A percentile compares a stretch with the other conserved stretches of the same genome.
Evolutionary conservation across 257 asterid species (phyloP).

Genomic region (Phtheirospermum japonicum): DNA sequence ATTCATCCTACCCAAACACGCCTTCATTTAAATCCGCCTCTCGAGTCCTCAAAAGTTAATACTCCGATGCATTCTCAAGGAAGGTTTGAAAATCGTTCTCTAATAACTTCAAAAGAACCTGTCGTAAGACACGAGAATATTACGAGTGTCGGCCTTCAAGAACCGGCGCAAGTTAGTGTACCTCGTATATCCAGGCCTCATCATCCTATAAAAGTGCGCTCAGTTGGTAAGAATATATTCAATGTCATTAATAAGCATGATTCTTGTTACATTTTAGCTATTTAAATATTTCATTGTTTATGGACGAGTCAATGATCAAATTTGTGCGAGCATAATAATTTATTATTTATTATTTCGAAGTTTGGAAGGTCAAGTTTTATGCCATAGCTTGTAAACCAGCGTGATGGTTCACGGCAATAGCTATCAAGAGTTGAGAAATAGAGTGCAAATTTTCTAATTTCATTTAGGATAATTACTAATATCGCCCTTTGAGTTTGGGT

Average conservation of each 20-base stretch:
- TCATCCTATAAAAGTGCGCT: not conserved
- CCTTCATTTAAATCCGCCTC: constrained; percentile 14
- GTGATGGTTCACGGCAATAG: not conserved
- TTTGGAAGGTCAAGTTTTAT: not conserved
- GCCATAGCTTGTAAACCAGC: not conserved
- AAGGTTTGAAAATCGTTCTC: not conserved
- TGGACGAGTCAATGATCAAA: not conserved
- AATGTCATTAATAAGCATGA: not conserved
- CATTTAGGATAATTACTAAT: not conserved
- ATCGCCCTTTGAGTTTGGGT: not conserved
- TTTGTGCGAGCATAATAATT: no score
- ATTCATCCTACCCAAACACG: constrained; percentile 26
- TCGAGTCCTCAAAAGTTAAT: constrained; percentile 16
- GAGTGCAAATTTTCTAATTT: not conserved
- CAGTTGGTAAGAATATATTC: constrained; percentile 20
- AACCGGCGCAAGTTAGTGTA: not conserved
- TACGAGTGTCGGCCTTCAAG: not conserved
- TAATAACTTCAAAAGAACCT: not conserved
- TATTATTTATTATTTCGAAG: no score
- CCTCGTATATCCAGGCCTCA: not conserved
- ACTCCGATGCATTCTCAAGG: not conserved
- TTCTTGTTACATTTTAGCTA: not conserved
- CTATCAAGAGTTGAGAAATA: not conserved
- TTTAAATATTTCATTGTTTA: not conserved
- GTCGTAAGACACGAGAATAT: not conserved